Percentiles rank a stretch among this genome's conserved stretches.
Conservation (phyloP, 352 stramenopile species). For the Phytophthora colocasiae region DNA sequence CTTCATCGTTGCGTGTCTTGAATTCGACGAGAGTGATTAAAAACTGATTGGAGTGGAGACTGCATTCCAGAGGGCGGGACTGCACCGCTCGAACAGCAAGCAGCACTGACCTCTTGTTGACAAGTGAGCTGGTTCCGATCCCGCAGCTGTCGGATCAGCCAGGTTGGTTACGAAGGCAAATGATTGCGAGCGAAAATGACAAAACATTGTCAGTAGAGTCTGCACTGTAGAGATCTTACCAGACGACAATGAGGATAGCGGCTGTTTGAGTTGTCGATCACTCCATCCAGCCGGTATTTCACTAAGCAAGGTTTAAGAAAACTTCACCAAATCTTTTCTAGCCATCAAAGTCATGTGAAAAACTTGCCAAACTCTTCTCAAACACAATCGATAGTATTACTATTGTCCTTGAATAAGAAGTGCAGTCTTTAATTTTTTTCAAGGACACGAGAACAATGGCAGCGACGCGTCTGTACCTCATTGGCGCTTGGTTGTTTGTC, state of each 20-base stretch:
- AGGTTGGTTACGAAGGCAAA: not conserved
- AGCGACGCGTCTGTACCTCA: not conserved
- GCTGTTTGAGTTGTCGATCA: not conserved
- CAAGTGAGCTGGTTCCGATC: constrained; percentile 20
- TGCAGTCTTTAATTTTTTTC: not conserved
- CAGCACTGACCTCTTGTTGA: not conserved
- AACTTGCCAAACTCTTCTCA: too few species aligned
- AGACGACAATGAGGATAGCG: constrained; percentile 4
- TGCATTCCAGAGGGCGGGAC: not conserved
- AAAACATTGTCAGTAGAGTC: not conserved
- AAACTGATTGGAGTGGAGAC: constrained; percentile 11
- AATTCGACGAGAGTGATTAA: constrained; percentile 1
- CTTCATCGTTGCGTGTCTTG: constrained; percentile 12
- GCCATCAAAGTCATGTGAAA: too few species aligned
- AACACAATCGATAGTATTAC: too few species aligned
- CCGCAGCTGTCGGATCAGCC: constrained; percentile 16
- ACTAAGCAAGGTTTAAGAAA: too few species aligned
- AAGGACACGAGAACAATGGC: not conserved
- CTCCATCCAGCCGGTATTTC: too few species aligned
- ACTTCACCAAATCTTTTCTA: not conserved
- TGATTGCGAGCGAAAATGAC: not conserved
- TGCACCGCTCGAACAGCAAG: constrained; percentile 10
- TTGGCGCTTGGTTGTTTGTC: not conserved
- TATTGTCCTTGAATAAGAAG: constrained; percentile 11
- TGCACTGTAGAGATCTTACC: not conserved